These are phyloP conservation scores for Pseudoturritis turrita DNA, from an alignment of 345 rosid species.

Conservation along the genomic window DNA sequence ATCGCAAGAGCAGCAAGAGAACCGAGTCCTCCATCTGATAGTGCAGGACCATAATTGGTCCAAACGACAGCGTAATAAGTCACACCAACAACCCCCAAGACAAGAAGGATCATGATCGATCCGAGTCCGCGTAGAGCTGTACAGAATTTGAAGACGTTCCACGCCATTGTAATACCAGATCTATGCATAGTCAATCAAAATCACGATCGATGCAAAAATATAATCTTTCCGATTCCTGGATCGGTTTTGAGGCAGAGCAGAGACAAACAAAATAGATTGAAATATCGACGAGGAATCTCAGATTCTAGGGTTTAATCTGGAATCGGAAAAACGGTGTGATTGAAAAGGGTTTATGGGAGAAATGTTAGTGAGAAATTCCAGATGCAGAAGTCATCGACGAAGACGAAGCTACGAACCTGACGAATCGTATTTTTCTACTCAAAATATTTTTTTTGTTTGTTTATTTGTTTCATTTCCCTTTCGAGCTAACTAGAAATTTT, in stretches of 20 bases:
- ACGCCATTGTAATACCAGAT: conserved; percentile 96
- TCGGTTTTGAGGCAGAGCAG: not conserved
- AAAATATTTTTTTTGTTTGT: not conserved
- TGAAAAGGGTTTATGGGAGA: not conserved
- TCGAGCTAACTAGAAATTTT: not conserved
- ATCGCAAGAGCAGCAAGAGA: conserved; percentile 50
- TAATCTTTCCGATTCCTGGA: conserved; percentile 3
- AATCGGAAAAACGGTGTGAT: not conserved
- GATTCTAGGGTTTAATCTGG: not conserved
- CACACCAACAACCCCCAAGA: conserved; percentile 89
- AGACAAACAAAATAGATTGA: not conserved
- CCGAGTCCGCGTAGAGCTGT: conserved; percentile 94
- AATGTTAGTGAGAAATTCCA: not conserved
- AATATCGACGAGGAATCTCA: conserved; percentile 1
- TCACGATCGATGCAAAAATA: conserved; percentile 6
- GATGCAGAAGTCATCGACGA: conserved; percentile 7
- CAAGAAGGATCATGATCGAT: conserved; percentile 94
- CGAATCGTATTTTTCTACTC: not conserved
- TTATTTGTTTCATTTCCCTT: not conserved
- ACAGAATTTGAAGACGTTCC: conserved; percentile 98
- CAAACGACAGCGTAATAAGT: conserved; percentile 89
- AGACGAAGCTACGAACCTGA: conserved; percentile 10
- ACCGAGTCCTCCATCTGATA: conserved; percentile 61
- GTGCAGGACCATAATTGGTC: conserved; percentile 79
- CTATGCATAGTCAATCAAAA: conserved; percentile 65